Evolutionary conservation across 2,329 filamentous ascomycete species (phyloP), one percentile per base, ranked within the genome.

Genomic region (Tolypocladium album): DNA sequence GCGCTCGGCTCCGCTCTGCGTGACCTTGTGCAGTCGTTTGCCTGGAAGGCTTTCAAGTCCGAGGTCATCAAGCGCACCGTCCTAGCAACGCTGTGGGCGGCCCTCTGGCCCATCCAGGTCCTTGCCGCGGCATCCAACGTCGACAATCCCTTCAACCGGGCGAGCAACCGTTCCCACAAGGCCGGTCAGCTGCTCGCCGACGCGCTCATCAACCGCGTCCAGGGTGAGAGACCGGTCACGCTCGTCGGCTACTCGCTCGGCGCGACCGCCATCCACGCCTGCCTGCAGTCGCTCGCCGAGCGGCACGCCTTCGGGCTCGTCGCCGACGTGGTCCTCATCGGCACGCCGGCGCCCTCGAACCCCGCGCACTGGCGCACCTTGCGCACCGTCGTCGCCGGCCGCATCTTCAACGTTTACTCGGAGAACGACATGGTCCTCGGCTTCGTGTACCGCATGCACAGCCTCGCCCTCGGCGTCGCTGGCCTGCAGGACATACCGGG

Each of bases 371-470:
- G 92, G 92, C 82, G 87, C 53, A 79, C 84, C 43, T 84, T 96
- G 65, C 84, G 90, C 38, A 85, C 83, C 53, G 90, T 93, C 0
- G 91, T 96, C 0, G 84, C 87, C 1, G 92, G 92, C 2, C 83
- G 88, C 60, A 80, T 96, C 9, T 88, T 96, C 66, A 97, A 97
- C 66, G 90, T 93, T 11, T 96, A 88, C 74, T 93, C 90, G 1
- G 85, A 88, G 58, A 92, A 94, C 62, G 92, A 97, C 72, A 89
- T 90, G 68, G 86, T 97, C 39, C 84, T 97, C 1, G 92, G 86
- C 1, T 93, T 96, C 70, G 78, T 96, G 22, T 96, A 97, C 71
- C 86, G 92, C 53, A 88, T 90, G 2, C 91, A 89, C 47, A 92
- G 87, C 61, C 82, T 96, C 36, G 88, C 94, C 64, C 82, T 89